These are phyloP conservation scores for Elsinoe batatas DNA, from an alignment of 2,329 filamentous ascomycete genomes.

Conservation along the genomic window DNA sequence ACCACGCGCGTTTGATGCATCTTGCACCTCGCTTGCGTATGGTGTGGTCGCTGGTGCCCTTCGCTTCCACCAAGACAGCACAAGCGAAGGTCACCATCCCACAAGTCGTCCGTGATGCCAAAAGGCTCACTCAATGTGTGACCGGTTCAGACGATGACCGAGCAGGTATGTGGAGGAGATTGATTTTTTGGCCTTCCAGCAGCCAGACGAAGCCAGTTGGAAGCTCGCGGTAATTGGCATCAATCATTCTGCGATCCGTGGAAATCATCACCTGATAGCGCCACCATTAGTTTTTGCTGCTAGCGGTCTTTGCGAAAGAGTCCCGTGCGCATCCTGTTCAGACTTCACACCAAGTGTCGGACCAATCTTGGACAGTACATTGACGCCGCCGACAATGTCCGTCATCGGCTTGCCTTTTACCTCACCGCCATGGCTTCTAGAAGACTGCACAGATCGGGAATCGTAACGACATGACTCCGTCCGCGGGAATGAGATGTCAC, in stretches of 20 bases:
- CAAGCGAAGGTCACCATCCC: neutral
- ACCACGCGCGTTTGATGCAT: neutral
- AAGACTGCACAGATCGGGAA: neutral
- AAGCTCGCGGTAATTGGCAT: neutral
- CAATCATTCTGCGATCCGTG: constrained; percentile 2
- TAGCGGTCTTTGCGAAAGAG: neutral
- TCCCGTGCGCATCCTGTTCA: neutral
- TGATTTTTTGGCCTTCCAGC: neutral
- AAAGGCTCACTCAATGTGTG: constrained; percentile 7
- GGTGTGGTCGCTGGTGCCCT: neutral
- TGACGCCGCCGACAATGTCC: neutral
- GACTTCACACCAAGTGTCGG: neutral
- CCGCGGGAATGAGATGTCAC: neutral
- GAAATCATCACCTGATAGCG: constrained; percentile 2
- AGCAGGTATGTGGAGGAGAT: neutral
- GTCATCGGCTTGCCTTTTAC: neutral
- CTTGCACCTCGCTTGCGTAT: neutral
- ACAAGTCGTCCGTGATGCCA: neutral
- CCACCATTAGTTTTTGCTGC: neutral
- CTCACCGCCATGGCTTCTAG: neutral
- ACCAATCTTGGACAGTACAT: neutral
- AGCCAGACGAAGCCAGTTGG: constrained; percentile 10
- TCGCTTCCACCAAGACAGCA: neutral
- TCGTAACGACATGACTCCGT: neutral
- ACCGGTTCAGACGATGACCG: constrained; percentile 2